phyloP scores from a whole-genome alignment of 192 early-diverging fungal species.

The Dissophora globulifera region DNA sequence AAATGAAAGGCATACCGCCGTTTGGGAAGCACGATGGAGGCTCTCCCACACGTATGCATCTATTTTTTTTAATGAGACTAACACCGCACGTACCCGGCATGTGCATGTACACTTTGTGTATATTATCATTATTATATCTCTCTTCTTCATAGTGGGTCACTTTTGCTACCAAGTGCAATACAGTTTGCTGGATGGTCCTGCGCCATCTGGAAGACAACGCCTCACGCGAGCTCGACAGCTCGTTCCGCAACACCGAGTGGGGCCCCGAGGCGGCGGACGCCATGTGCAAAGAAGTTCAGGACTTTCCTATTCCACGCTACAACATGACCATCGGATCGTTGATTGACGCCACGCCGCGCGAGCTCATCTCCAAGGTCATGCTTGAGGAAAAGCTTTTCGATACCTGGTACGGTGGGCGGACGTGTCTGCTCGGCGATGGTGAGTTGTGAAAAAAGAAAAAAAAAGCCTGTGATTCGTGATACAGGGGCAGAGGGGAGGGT shows the following conservation, averaged over 20 bases:
- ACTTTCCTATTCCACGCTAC: conserved; percentile 14
- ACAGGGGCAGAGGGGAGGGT: too few relatives aligned
- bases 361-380: conserved; percentile 42
- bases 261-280: conserved; percentile 23
- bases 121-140: not conserved
- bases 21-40: too few relatives aligned
- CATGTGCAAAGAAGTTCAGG: conserved; percentile 38
- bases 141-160: conserved; percentile 19
- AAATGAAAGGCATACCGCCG: too few relatives aligned
- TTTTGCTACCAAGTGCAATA: conserved; percentile 22
- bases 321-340: conserved; percentile 15
- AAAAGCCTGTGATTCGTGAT: too few relatives aligned
- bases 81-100: too few relatives aligned
- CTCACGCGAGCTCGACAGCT: conserved; percentile 8
- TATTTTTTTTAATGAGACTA: too few relatives aligned
- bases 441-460: not conserved
- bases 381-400: conserved; percentile 39
- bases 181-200: conserved; percentile 33
- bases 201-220: conserved; percentile 15
- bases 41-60: too few relatives aligned
- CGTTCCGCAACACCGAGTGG: conserved; percentile 31
- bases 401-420: conserved; percentile 25
- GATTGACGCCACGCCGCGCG: conserved; percentile 28
- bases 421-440: conserved; percentile 30
- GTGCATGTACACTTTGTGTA: too few relatives aligned